phyloP scores from a whole-genome alignment of 1,284 basidiomycete genomes.

The Fistulinella cinereoalba region DNA sequence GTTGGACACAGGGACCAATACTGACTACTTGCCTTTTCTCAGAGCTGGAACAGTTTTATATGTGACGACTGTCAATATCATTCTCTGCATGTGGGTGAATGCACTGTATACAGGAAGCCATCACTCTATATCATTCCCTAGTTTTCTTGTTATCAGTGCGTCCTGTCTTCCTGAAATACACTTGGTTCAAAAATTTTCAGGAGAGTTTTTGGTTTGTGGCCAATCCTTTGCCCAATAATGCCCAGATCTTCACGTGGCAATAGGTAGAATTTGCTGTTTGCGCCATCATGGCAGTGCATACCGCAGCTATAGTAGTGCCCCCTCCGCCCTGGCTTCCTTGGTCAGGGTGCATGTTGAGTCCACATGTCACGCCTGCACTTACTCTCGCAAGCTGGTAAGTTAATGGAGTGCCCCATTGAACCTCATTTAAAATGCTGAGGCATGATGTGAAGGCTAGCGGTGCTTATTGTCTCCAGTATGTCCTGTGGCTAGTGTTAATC shows the following conservation, averaged over 20 bases:
- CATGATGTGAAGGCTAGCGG: constrained; percentile 9
- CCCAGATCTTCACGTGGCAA: background rate
- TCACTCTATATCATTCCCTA: constrained; percentile 9
- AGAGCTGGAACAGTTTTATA: constrained; percentile 22
- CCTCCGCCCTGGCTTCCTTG: constrained; percentile 18
- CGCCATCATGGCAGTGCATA: constrained; percentile 14
- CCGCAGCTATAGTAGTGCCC: constrained; percentile 10
- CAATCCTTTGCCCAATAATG: background rate
- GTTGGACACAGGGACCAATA: too few relatives aligned
- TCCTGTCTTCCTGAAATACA: background rate
- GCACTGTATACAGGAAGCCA: constrained; percentile 9
- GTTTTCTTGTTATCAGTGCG: constrained; percentile 18
- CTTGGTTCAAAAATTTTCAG: constrained; percentile 1
- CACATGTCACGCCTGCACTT: constrained; percentile 13
- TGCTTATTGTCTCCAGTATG: constrained; percentile 17
- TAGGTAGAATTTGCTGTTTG: constrained; percentile 22
- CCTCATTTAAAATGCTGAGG: constrained; percentile 1
- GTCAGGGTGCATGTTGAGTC: constrained; percentile 15
- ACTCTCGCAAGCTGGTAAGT: constrained; percentile 22
- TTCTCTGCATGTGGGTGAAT: constrained; percentile 16
- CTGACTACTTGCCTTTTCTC: too few relatives aligned
- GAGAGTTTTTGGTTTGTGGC: constrained; percentile 15
- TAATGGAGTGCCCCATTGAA: background rate
- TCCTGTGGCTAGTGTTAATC: background rate
- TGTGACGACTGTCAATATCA: constrained; percentile 19